Percentiles rank a stretch among this genome's conserved stretches.
These are phyloP conservation scores for Carex cristatella DNA, from an alignment of 176 grass and related monocot species.

Conservation along the genomic window DNA sequence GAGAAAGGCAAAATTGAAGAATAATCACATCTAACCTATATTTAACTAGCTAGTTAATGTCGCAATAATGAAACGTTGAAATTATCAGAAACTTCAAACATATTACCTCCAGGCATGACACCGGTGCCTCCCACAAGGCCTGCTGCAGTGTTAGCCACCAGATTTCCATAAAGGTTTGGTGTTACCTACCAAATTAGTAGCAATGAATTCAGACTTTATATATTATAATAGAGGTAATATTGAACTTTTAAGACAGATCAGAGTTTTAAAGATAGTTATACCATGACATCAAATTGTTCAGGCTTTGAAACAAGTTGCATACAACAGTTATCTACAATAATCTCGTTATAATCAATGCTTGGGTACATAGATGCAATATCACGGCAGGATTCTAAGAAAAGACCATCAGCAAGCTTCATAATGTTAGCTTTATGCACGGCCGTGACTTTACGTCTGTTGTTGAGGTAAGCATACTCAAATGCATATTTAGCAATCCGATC, in stretches of 20 bases:
- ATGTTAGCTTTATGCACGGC: constrained; percentile 98
- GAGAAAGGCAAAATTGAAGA: not conserved
- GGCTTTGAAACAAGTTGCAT: constrained; percentile 49
- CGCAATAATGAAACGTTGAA: not conserved
- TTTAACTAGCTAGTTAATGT: not conserved
- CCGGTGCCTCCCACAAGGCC: constrained; percentile 89
- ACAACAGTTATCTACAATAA: constrained; percentile 45
- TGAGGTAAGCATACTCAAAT: constrained; percentile 97
- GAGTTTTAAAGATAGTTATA: not conserved
- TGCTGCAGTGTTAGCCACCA: constrained; percentile 87
- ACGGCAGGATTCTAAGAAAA: constrained; percentile 74
- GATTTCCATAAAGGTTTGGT: constrained; percentile 98
- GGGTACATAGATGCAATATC: constrained; percentile 34
- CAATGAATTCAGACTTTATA: not conserved
- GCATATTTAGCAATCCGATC: constrained; percentile 91
- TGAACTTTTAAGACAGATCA: not conserved
- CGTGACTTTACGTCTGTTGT: constrained; percentile 88
- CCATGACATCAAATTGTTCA: constrained; percentile 37
- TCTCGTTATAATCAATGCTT: constrained; percentile 37
- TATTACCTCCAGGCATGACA: constrained; percentile 91
- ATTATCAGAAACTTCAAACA: not conserved
- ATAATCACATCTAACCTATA: not conserved
- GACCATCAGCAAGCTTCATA: constrained; percentile 96
- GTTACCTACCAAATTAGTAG: constrained; percentile 52
- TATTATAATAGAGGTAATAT: not conserved